Evolutionary conservation across 164 flowering plant species (phyloP), one percentile per base, ranked within the genome.

Genomic region (Buxus sempervirens): DNA sequence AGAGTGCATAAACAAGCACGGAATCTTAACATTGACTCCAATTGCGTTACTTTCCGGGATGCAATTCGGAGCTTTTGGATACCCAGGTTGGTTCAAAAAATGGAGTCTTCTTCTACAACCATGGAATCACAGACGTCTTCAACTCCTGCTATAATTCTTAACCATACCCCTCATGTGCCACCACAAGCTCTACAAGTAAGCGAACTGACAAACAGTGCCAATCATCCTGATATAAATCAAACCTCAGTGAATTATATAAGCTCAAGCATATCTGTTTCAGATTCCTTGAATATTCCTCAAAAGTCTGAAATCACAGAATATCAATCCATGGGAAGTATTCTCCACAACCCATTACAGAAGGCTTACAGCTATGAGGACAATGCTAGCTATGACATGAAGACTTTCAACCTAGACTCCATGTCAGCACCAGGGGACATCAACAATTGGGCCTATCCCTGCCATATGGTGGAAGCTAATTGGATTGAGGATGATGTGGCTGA

Each of bases 1-100:
- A 68, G 90, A 62, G 86, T 90, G 64, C 92, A 88, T 36, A 91
- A 87, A 71, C 92, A 90, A 70, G 96, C 93, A 7, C 27, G 83
- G 22, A 86, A 83, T 22, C 89, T 89, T 2, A 86, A 88, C 32
- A 71, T 83, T 18, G 90, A 88, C 27, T 78, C 79, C 9, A 84
- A 89, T 61, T 86, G 91, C 78, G 51, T 76, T 12, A 79, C 54
- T 20, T 85, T 88, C 48, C 80, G 77, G 4, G 84, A 89, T 14
- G 66, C 83, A 0, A 70, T 91, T 14, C 67, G 84, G 36, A 65
- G 73, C 63, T 76, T 72, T 53, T 91, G 91, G 86, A 83, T 86
- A 81, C 93, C 97, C 0, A 83, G 88, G 61, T 70, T 88, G 77
- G 71, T 84, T 28, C 85, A 86, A 21, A 83, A 85, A 66, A 82